phyloP scores from a whole-genome alignment of 2,329 filamentous ascomycete genomes.

The Cryphonectria carpinicola region DNA sequence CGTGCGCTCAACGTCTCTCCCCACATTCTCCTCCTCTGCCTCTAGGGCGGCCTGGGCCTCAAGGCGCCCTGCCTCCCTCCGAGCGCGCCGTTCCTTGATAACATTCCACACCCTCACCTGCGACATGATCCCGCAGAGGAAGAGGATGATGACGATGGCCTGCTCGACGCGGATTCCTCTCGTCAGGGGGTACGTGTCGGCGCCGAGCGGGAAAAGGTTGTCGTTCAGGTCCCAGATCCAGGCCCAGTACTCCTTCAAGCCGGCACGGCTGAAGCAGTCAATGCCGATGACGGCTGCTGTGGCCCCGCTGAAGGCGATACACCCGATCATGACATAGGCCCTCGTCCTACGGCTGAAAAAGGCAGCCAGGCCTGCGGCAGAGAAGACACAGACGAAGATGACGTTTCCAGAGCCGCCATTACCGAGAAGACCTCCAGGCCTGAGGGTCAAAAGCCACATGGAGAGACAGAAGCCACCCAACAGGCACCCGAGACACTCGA shows the following conservation, averaged over 20 bases:
- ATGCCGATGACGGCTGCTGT: slow-evolving; percentile 82
- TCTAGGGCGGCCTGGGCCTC: slow-evolving; percentile 59
- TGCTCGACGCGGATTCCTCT: slow-evolving; percentile 85
- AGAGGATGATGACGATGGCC: slow-evolving; percentile 75
- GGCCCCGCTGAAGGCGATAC: slow-evolving; percentile 80
- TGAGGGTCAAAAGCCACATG: slow-evolving; percentile 88
- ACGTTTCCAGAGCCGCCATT: slow-evolving; percentile 61
- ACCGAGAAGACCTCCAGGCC: slow-evolving; percentile 73
- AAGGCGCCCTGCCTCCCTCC: slow-evolving; percentile 54
- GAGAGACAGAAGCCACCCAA: slow-evolving; percentile 82
- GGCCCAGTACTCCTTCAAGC: slow-evolving; percentile 93
- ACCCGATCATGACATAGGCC: slow-evolving; percentile 74
- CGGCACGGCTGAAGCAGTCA: slow-evolving; percentile 88
- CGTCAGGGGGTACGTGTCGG: slow-evolving; percentile 81
- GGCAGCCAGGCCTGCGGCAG: slow-evolving; percentile 68
- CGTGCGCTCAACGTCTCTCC: slow-evolving; percentile 66
- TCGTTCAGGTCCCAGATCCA: slow-evolving; percentile 87
- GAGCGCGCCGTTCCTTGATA: slow-evolving; percentile 64
- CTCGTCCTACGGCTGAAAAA: slow-evolving; percentile 81
- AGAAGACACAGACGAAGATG: slow-evolving; percentile 77
- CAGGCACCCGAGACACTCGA: slow-evolving; percentile 80
- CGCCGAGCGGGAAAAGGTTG: slow-evolving; percentile 76
- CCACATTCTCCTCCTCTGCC: slow-evolving; percentile 70
- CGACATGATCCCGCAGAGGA: slow-evolving; percentile 75
- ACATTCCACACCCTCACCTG: slow-evolving; percentile 87